Percentiles rank a stretch among this genome's conserved stretches.
These are phyloP conservation scores for Talaromyces wortmannii DNA, from an alignment of 495 filamentous ascomycete genomes.

Conservation along the genomic window DNA sequence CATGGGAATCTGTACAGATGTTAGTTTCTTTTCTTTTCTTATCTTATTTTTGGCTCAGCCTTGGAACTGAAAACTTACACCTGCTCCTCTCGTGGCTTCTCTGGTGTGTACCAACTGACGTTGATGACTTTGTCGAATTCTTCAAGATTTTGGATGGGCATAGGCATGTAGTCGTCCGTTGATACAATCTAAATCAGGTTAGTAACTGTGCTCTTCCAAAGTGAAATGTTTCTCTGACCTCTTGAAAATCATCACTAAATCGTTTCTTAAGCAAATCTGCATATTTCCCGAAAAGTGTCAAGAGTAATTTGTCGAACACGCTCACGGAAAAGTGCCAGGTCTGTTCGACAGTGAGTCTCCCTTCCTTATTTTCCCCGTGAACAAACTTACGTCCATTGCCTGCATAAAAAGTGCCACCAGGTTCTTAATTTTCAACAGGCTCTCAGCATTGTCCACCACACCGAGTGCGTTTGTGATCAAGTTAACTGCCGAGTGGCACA, in stretches of 20 bases:
- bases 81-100: constrained; percentile 67
- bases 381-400: constrained; percentile 85
- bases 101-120: constrained; percentile 87
- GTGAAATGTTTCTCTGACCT: constrained; percentile 40
- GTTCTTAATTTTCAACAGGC: constrained; percentile 84
- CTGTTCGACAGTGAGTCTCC: constrained; percentile 29
- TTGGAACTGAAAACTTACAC: constrained; percentile 42
- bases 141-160: constrained; percentile 83
- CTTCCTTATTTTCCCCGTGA: not conserved
- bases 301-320: constrained; percentile 70
- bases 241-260: constrained; percentile 90
- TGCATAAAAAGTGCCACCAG: constrained; percentile 91
- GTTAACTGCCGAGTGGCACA: constrained; percentile 81
- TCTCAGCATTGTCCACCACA: constrained; percentile 75
- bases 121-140: constrained; percentile 93
- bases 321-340: constrained; percentile 85
- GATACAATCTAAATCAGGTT: constrained; percentile 64
- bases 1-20: constrained; percentile 64
- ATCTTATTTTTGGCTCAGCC: too few relatives aligned
- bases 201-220: not conserved
- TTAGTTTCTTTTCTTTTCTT: constrained; percentile 5
- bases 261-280: constrained; percentile 82
- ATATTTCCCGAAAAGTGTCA: constrained; percentile 87
- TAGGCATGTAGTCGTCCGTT: constrained; percentile 98
- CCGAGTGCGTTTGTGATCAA: constrained; percentile 71